These are phyloP conservation scores for Epichloe typhina DNA, from an alignment of 2,329 filamentous ascomycete species.

Conservation along the genomic window DNA sequence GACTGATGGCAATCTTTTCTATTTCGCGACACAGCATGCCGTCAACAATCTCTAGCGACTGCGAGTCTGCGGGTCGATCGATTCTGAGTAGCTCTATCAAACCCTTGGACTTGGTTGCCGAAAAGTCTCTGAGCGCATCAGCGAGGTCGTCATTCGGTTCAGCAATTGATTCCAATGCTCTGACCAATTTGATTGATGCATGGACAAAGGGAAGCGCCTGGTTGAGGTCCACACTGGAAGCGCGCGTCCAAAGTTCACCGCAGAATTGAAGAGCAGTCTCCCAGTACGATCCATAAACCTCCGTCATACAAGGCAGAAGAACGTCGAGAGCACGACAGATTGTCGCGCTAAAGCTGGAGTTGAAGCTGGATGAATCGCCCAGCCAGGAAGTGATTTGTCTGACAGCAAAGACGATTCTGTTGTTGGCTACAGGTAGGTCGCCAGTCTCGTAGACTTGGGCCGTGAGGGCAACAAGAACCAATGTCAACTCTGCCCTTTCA, in stretches of 20 bases:
- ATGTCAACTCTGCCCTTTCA: constrained; percentile 31
- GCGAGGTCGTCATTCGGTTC: constrained; percentile 77
- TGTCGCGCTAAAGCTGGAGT: constrained; percentile 32
- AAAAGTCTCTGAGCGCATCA: constrained; percentile 54
- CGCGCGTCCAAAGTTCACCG: constrained; percentile 41
- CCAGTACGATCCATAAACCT: constrained; percentile 87
- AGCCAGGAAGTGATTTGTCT: constrained; percentile 66
- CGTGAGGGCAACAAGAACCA: constrained; percentile 42
- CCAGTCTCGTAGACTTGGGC: constrained; percentile 37
- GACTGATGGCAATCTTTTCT: constrained; percentile 46
- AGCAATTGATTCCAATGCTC: constrained; percentile 46
- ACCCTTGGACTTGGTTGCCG: constrained; percentile 40
- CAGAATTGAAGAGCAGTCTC: constrained; percentile 48
- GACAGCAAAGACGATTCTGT: constrained; percentile 70
- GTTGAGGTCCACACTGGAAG: constrained; percentile 27
- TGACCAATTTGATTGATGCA: constrained; percentile 59
- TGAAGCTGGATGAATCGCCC: constrained; percentile 32
- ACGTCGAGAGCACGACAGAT: constrained; percentile 42
- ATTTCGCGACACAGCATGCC: constrained; percentile 59
- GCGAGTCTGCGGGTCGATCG: constrained; percentile 32
- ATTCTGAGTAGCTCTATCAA: constrained; percentile 52
- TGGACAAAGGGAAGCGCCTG: constrained; percentile 50
- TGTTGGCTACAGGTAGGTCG: constrained; percentile 43
- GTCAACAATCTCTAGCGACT: constrained; percentile 65
- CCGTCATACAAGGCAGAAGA: constrained; percentile 60